Percentiles rank a stretch among this genome's conserved stretches.
phyloP scores from a whole-genome alignment of 2,329 filamentous ascomycete species.

The Endothia cerciana region DNA sequence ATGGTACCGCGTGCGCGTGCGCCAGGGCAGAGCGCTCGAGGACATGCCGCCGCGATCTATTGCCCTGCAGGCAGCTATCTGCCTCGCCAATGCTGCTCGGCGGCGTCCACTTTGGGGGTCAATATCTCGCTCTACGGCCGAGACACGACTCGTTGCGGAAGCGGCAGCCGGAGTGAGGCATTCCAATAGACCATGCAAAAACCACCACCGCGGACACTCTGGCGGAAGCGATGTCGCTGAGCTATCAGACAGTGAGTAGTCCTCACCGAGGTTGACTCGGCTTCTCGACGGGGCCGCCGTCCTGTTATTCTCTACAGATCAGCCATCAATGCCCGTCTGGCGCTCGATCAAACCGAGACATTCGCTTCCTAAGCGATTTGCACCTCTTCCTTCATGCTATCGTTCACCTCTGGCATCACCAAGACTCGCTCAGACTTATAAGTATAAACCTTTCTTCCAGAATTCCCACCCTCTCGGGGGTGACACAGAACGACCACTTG shows the following conservation, averaged over 20 bases:
- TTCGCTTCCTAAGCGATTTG: conserved; percentile 30
- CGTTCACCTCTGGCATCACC: conserved; percentile 10
- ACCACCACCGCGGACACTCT: neutral
- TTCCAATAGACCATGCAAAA: conserved; percentile 12
- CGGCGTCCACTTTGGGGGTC: conserved; percentile 14
- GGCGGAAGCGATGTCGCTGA: conserved; percentile 12
- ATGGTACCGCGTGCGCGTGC: conserved; percentile 8
- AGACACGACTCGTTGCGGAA: conserved; percentile 22
- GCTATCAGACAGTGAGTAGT: conserved; percentile 9
- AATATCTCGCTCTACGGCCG: conserved; percentile 23
- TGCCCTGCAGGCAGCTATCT: conserved; percentile 9
- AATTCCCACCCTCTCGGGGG: conserved; percentile 4
- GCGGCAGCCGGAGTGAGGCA: conserved; percentile 10
- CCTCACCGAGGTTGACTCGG: conserved; percentile 25
- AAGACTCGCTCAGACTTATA: neutral
- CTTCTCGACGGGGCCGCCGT: conserved; percentile 15
- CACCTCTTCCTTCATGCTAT: neutral
- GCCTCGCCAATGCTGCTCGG: conserved; percentile 14
- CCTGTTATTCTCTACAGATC: conserved; percentile 22
- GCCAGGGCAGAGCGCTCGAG: conserved; percentile 8
- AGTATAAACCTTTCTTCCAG: conserved; percentile 13
- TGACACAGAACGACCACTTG: conserved; percentile 15
- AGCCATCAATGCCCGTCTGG: conserved; percentile 25
- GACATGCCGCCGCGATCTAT: conserved; percentile 3
- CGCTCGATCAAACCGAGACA: conserved; percentile 31